A percentile compares a stretch with the other conserved stretches of the same genome.
These are phyloP conservation scores for Boletus subparvulus DNA, from an alignment of 768 basidiomycete species.

Conservation along the genomic window DNA sequence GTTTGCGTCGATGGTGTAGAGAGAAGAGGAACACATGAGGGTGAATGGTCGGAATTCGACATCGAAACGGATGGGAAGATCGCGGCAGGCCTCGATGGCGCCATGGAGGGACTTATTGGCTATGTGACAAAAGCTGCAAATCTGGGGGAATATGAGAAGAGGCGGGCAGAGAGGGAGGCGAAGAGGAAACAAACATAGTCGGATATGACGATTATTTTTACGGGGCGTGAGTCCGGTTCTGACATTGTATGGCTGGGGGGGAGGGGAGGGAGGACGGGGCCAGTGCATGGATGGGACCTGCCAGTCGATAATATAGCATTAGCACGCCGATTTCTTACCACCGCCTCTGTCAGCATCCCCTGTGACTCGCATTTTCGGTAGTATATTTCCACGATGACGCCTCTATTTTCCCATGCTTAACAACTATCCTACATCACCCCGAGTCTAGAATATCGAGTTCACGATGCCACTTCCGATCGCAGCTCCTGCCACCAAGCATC, in stretches of 20 bases:
- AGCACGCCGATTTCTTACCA: slow-evolving; percentile 22
- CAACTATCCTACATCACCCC: slow-evolving; percentile 10
- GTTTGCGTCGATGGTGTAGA: slow-evolving; percentile 16
- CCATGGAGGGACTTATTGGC: slow-evolving; percentile 36
- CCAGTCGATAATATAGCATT: slow-evolving; percentile 26
- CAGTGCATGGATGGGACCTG: slow-evolving; percentile 29
- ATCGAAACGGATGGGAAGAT: slow-evolving; percentile 35
- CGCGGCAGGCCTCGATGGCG: slow-evolving; percentile 36
- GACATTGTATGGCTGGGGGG: slow-evolving; percentile 17
- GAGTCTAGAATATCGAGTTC: slow-evolving; percentile 45
- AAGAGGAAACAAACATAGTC: slow-evolving; percentile 29
- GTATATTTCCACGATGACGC: slow-evolving; percentile 20
- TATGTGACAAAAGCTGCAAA: slow-evolving; percentile 41
- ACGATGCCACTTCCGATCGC: slow-evolving; percentile 45
- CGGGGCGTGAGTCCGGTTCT: slow-evolving; percentile 12
- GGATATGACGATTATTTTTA: slow-evolving; percentile 37
- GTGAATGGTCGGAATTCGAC: slow-evolving; percentile 38
- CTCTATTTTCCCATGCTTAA: slow-evolving; percentile 19
- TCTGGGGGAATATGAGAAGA: slow-evolving; percentile 19
- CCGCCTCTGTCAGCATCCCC: slow-evolving; percentile 34
- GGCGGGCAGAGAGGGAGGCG: neutral
- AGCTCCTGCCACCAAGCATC: slow-evolving; percentile 34
- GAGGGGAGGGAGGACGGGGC: neutral
- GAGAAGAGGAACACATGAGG: slow-evolving; percentile 26
- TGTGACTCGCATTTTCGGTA: slow-evolving; percentile 20